Base-by-base conservation (phyloP, 1,284 basidiomycete genomes). In the Ceratobasidium sp. region DNA sequence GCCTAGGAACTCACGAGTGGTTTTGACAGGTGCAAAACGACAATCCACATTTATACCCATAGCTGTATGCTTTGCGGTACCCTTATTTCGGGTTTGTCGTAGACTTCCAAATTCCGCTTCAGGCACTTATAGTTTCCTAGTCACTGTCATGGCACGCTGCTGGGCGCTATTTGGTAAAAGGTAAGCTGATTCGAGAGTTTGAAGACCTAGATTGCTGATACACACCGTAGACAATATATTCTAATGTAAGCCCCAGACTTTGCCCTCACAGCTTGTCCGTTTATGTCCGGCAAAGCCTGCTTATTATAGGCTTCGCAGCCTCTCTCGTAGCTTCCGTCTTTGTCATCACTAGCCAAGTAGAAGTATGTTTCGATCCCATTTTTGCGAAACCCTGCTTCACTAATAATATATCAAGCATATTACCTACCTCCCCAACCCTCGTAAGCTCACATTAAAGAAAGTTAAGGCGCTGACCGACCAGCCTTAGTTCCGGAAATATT, bases 1-100 rank as follows among this genome's bases (percentile, higher is more conserved):
- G 29, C 19, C 1, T 19, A 5, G 14, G 6, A n/a, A 16, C 37
- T 39, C n/a, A 24, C 19, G 34, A 19, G 19, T 14, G 8, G 13
- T n/a, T n/a, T n/a, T n/a, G n/a, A 61, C n/a, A 61, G 58, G 11
- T 61, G 58, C 16, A 61, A 61, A 61, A 61, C 58, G n/a, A 11
- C 22, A 2, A 19, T 61, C 6, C 29, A 61, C 41, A 14, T 41
- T 13, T 61, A 61, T 41, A 39, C 58, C 8, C 41, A 61, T 24
- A 19, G 58, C 29, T 39, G 58, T 22, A 19, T 41, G 1, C 22
- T 61, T 61, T 61, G 58, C 41, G 37, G 37, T 37, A 13, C 37
- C 5, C 14, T 61, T 7, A 61, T 61, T 24, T 34, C 34, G 19
- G 14, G 58, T 61, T 8, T n/a, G 58, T 22, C 19, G 6, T 8